These are phyloP conservation scores for Podila verticillata DNA, from an alignment of 192 early-diverging fungal species.

Conservation along the genomic window DNA sequence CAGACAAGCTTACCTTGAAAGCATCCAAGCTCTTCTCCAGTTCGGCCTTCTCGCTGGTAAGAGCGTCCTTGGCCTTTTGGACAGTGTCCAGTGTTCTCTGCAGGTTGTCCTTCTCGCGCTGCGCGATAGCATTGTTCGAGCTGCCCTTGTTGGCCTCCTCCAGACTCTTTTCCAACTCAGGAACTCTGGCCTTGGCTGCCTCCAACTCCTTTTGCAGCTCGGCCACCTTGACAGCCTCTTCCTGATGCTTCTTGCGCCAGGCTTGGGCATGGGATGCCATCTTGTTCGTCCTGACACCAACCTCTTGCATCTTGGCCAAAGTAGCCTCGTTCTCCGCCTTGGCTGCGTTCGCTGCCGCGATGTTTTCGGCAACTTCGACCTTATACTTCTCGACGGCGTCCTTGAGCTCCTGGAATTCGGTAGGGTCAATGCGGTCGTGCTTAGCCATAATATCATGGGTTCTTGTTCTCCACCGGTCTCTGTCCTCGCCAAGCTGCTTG, in stretches of 20 bases:
- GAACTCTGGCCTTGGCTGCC: constrained; percentile 28
- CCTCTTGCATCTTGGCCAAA: constrained; percentile 21
- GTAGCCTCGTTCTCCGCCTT: constrained; percentile 28
- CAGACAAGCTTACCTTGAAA: constrained; percentile 8
- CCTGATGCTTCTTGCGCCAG: constrained; percentile 24
- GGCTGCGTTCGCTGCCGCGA: not conserved
- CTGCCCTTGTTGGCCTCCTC: constrained; percentile 41
- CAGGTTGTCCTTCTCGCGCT: constrained; percentile 9
- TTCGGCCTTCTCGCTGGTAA: constrained; percentile 15
- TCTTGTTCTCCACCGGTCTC: constrained; percentile 75
- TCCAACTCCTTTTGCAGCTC: constrained; percentile 29
- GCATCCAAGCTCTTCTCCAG: constrained; percentile 30
- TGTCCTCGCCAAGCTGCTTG: constrained; percentile 68
- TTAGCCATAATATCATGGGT: constrained; percentile 77
- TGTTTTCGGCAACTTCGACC: constrained; percentile 19
- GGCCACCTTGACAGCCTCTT: constrained; percentile 27
- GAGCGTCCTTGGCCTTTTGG: constrained; percentile 14
- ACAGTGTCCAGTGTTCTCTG: constrained; percentile 13
- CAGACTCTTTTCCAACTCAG: constrained; percentile 52
- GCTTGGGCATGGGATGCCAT: constrained; percentile 23
- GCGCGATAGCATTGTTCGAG: constrained; percentile 8
- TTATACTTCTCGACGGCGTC: constrained; percentile 54
- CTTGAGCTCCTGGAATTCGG: constrained; percentile 77
- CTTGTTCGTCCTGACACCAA: constrained; percentile 12
- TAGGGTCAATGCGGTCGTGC: constrained; percentile 85